Base-by-base conservation (phyloP, 305 asterid species). In the Petunia hybrid region DNA sequence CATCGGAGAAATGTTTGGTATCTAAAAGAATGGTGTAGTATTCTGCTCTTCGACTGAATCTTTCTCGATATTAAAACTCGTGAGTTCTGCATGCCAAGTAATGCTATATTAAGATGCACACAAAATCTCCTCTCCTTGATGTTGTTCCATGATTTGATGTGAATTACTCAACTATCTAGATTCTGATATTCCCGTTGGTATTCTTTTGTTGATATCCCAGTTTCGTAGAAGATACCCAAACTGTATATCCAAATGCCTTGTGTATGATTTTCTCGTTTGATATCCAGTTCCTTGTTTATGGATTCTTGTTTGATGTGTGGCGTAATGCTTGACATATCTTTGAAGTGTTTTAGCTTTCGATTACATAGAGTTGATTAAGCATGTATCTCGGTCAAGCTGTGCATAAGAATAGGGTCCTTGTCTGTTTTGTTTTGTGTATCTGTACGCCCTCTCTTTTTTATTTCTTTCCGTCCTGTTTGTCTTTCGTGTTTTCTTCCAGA, bases 321-420 rank as follows among this genome's bases (percentile, higher is more conserved):
- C 13, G 43, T 59, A 59, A 10, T 35, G 31, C 31, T 12, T 55
- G 2, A 38, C 46, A 45, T 45, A 70, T 43, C 31, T 69, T 48
- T 71, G 45, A 48, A 45, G 45, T 71, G 36, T 13, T 71, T n/a
- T 41, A 41, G 16, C 62, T 35, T 43, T 62, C 45, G 3, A 35
- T 71, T 48, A 48, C 42, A 36, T 48, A 12, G 31, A 48, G 45
- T 73, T 51, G 78, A 51, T 73, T 73, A 73, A 73, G 78, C 36
- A 73, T 10, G 36, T 51, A 57, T 73, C 78, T 51, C 8, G 78
- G 63, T 73, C 78, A 73, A 73, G 78, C 46, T 73, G 70, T 12
- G 63, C 46, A 51, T 73, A 51, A 51, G 78, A 73, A 36, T 51
- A 13, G 63, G 36, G 36, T 73, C 36, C n/a, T 42, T 14, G 78